Evolutionary conservation across 805 yeast species (phyloP).

Genomic region (Wickerhamomyces queroliae): DNA sequence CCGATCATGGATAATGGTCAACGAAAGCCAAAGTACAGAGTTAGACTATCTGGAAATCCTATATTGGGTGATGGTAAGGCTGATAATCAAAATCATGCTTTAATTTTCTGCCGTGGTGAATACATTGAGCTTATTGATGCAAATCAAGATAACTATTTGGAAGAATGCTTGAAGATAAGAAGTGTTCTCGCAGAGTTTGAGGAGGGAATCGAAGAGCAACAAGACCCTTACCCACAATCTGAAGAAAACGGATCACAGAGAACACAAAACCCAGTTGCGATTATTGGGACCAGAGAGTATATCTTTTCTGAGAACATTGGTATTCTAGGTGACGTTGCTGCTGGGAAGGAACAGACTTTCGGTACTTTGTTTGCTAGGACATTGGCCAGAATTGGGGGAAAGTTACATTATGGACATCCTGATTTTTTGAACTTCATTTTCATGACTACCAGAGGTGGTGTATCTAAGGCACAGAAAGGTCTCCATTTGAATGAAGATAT

Average conservation of each 20-base stretch:
- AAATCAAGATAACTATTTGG: constrained; percentile 74
- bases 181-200: constrained; percentile 74
- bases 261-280: constrained; percentile 57
- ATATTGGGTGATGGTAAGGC: too few relatives aligned
- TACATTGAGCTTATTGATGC: too few relatives aligned
- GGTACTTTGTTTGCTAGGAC: constrained; percentile 83
- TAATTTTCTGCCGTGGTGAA: too few relatives aligned
- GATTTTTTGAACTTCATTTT: constrained; percentile 71
- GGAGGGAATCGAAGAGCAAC: constrained; percentile 29
- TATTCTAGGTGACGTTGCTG: constrained; percentile 79
- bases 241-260: constrained; percentile 18
- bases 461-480: constrained; percentile 80
- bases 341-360: constrained; percentile 85
- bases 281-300: constrained; percentile 79
- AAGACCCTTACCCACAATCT: constrained; percentile 41
- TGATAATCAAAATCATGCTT: too few relatives aligned
- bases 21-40: too few relatives aligned
- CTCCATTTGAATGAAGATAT: constrained; percentile 81
- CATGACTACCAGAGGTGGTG: constrained; percentile 85
- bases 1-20: too few relatives aligned
- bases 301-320: constrained; percentile 81
- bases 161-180: constrained; percentile 73
- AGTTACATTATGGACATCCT: constrained; percentile 83
- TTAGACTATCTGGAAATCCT: too few relatives aligned
- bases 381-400: constrained; percentile 76